Conservation (phyloP, 163 green algal genomes). For the Chloroidium sp. region DNA sequence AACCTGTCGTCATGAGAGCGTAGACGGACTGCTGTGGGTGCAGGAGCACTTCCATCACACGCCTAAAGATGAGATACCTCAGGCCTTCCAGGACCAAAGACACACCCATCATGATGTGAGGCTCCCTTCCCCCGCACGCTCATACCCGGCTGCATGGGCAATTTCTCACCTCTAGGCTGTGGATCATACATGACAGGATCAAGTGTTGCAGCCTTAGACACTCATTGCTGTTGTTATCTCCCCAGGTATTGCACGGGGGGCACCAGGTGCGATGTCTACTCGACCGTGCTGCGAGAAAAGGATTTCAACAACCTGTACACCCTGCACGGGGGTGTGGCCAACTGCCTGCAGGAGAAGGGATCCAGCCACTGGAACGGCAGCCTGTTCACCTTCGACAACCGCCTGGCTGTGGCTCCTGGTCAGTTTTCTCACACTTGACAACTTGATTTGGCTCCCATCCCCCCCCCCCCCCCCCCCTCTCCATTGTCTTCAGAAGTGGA, state of each 20-base stretch:
- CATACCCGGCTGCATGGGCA: too few relatives aligned
- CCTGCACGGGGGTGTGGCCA: slow-evolving; percentile 71
- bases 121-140: too few relatives aligned
- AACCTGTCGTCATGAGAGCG: too few relatives aligned
- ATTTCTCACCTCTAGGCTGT: too few relatives aligned
- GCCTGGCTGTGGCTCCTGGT: slow-evolving; percentile 68
- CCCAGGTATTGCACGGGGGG: slow-evolving; percentile 90
- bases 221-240: too few relatives aligned
- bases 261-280: slow-evolving; percentile 98
- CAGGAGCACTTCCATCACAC: slow-evolving; percentile 83
- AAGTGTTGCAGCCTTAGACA: too few relatives aligned
- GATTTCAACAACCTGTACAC: slow-evolving; percentile 84
- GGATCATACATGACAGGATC: too few relatives aligned
- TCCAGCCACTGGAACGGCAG: slow-evolving; percentile 76
- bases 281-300: slow-evolving; percentile 67
- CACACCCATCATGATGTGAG: slow-evolving; percentile 78
- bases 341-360: slow-evolving; percentile 76
- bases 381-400: slow-evolving; percentile 94
- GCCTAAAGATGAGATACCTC: slow-evolving; percentile 46
- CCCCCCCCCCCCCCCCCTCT: too few relatives aligned
- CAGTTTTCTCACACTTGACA: too few relatives aligned
- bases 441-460: too few relatives aligned
- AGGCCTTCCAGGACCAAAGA: slow-evolving; percentile 36
- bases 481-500: neutral
- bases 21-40: neutral